phyloP scores from a whole-genome alignment of 371 early-diverging fungal genomes.

The Apophysomyces ossiformis region DNA sequence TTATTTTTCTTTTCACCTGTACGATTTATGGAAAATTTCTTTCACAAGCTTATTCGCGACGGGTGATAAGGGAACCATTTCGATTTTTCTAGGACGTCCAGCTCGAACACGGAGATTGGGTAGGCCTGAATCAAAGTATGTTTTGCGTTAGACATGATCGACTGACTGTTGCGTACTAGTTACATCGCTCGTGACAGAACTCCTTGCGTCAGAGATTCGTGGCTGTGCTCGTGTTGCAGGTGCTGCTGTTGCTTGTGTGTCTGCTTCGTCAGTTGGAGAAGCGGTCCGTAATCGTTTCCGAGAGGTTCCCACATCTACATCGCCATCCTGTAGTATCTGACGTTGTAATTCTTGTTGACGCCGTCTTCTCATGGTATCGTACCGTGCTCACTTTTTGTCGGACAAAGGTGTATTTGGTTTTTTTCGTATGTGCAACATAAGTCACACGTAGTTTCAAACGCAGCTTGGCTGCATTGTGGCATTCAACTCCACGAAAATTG shows the following conservation, averaged over 20 bases:
- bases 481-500: no score
- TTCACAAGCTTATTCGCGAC: constrained; percentile 82
- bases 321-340: background rate
- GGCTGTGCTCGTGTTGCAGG: background rate
- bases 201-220: background rate
- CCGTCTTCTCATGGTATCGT: background rate
- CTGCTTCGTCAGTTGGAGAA: background rate
- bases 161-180: background rate
- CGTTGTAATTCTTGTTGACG: constrained; percentile 7
- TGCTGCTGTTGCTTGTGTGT: background rate
- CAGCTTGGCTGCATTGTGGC: no score
- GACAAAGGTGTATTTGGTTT: background rate
- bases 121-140: background rate
- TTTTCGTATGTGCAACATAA: background rate
- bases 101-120: background rate
- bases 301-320: background rate
- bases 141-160: background rate
- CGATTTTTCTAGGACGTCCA: background rate
- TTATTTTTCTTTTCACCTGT: background rate
- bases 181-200: background rate
- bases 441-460: background rate
- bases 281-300: background rate
- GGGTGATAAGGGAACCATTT: constrained; percentile 64
- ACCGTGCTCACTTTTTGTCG: background rate
- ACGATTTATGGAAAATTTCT: constrained; percentile 37